phyloP scores from a whole-genome alignment of 345 rosid genomes.

The Euphorbia pulcherrima region DNA sequence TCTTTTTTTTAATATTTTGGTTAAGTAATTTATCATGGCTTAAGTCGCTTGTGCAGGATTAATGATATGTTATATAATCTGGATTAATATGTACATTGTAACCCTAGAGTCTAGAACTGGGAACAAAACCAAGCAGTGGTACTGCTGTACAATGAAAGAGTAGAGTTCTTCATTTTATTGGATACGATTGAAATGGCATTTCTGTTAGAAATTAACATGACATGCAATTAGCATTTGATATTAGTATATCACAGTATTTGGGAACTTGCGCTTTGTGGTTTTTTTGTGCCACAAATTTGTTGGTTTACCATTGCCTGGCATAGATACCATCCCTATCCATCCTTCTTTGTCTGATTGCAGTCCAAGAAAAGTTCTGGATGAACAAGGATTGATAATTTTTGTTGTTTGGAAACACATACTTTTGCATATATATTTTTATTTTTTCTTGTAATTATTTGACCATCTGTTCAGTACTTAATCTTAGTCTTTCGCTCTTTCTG shows the following conservation, averaged over 20 bases:
- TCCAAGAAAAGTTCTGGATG: not conserved
- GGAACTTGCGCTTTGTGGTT: not conserved
- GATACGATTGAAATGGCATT: not conserved
- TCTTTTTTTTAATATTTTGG: not conserved
- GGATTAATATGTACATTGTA: not conserved
- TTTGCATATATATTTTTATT: constrained; percentile 2
- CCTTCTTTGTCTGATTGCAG: not conserved
- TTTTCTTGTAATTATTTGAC: not conserved
- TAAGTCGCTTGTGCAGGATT: not conserved
- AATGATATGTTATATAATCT: not conserved
- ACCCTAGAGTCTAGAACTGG: not conserved
- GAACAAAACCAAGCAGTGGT: not conserved
- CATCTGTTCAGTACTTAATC: not conserved
- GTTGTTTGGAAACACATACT: not conserved
- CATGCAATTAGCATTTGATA: not conserved
- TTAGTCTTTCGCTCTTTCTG: not conserved
- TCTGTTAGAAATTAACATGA: not conserved
- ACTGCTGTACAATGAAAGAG: not conserved
- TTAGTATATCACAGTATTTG: not conserved
- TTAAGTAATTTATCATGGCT: not conserved
- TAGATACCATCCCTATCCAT: not conserved
- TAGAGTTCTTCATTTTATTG: not conserved
- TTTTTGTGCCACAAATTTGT: not conserved
- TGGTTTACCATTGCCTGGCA: not conserved
- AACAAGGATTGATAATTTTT: not conserved